Base-by-base conservation (phyloP, 208 protist genomes). In the Crithidia acanthocephali region DNA sequence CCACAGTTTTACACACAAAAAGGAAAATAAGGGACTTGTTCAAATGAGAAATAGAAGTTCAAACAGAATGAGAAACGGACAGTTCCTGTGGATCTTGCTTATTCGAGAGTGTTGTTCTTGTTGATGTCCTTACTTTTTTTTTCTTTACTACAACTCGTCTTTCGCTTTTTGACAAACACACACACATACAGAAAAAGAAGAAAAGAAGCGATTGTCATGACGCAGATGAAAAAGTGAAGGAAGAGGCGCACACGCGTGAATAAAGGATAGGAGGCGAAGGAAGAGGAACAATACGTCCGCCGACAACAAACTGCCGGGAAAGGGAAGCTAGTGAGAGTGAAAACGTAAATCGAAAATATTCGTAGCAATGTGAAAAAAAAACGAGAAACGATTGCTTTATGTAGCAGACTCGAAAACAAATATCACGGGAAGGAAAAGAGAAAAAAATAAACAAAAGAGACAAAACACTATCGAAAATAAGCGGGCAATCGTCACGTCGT, bases 61-160 rank as follows among this genome's bases (percentile, higher is more conserved):
- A 55, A 25, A 55, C 4, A 55, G 23, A 22, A 55, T 30, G 23
- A 50, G 45, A 13, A 50, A 23, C 45, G 20, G 45, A 50, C 16
- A 6, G 45, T 22, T 50, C 45, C 18, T 50, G 18, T 16, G 20
- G 15, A 22, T 22, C 20, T 50, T 50, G 45, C 45, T 16, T 50
- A 30, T 55, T 25, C 23, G 7, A 15, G 6, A 30, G 5, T 55
- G 4, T 55, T 55, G 13, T 13, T 42, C 13, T 42, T 15, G 37
- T 42, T 55, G 5, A 30, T 74, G 47, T 67, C 27, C 30, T 53
- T 27, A 40, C n/a, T 59, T 57, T 74, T 52, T 42, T 52, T 42
- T 65, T 56, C 65, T 7, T 56, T 74, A 50, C 20, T 16, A 5
- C n/a, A 22, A 50, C 45, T 33, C 37, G 37, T 15, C 9, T 42